Evolutionary conservation across 768 basidiomycete species (phyloP).

Genomic region (Saitozyma podzolica): DNA sequence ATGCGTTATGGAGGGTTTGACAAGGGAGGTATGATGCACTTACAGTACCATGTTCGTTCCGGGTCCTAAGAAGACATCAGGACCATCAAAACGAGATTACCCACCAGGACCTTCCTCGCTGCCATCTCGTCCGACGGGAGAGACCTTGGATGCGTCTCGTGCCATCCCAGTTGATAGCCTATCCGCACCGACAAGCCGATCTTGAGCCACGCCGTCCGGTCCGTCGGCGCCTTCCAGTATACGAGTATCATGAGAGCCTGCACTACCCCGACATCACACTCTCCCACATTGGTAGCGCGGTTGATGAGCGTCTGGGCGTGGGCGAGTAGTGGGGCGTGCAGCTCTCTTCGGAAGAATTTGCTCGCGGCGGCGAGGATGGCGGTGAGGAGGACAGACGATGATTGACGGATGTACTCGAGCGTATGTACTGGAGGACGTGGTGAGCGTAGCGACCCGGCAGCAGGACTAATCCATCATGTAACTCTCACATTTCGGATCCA

Average conservation of each 20-base stretch:
- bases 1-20: too few species aligned
- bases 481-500: too few species aligned
- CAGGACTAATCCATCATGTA: too few species aligned
- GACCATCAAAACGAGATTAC: background rate
- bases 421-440: slow-evolving; percentile 11
- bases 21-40: background rate
- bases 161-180: slow-evolving; percentile 8
- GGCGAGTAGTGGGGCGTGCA: slow-evolving; percentile 9
- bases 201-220: slow-evolving; percentile 23
- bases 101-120: slow-evolving; percentile 13
- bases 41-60: slow-evolving; percentile 22
- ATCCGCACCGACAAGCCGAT: slow-evolving; percentile 16
- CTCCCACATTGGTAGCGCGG: slow-evolving; percentile 10
- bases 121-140: slow-evolving; percentile 9
- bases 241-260: slow-evolving; percentile 18
- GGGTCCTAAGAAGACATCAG: background rate
- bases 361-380: slow-evolving; percentile 12
- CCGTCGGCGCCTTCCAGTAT: slow-evolving; percentile 24
- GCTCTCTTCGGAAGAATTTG: slow-evolving; percentile 19
- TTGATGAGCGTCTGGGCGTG: slow-evolving; percentile 19
- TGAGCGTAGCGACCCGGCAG: too few species aligned
- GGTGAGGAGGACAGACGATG: slow-evolving; percentile 18
- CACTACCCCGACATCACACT: slow-evolving; percentile 12
- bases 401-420: slow-evolving; percentile 6
- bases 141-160: background rate